phyloP scores from a whole-genome alignment of 805 yeast species.

The Candida dendrica region DNA sequence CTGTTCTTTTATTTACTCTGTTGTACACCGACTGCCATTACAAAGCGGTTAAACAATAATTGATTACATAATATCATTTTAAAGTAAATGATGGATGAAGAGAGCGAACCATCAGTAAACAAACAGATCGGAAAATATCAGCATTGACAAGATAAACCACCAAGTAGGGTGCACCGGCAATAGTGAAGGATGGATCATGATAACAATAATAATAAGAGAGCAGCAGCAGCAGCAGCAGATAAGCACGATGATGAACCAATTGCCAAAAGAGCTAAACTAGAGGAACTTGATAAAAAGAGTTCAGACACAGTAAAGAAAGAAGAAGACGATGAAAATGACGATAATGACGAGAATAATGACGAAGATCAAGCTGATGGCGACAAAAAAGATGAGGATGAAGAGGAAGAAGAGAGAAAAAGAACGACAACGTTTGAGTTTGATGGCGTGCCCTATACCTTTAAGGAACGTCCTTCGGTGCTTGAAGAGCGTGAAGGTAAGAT shows the following conservation, averaged over 20 bases:
- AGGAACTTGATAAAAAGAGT: conserved; percentile 3
- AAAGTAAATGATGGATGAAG: no score
- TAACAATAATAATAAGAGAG: no score
- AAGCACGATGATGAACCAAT: conserved; percentile 22
- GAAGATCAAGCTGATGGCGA: conserved; percentile 18
- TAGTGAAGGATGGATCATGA: no score
- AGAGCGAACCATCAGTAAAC: no score
- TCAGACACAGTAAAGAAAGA: conserved; percentile 9
- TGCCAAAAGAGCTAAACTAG: conserved; percentile 15
- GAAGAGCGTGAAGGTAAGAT: conserved; percentile 92
- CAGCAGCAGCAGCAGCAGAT: conserved; percentile 10
- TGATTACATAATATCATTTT: no score
- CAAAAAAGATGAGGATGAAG: conserved; percentile 20
- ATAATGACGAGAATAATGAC: conserved; percentile 17
- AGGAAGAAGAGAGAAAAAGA: conserved; percentile 27
- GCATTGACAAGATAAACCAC: no score
- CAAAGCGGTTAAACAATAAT: no score
- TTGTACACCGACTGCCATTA: no score
- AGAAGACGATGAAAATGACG: conserved; percentile 18
- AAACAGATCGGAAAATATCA: no score
- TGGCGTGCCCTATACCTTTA: conserved; percentile 74
- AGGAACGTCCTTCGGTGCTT: conserved; percentile 88
- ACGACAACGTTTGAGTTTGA: conserved; percentile 43
- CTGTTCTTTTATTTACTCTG: no score
- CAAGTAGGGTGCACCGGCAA: no score